phyloP scores from a whole-genome alignment of 2,329 filamentous ascomycete species.

The Chaetomiaceae sp. region DNA sequence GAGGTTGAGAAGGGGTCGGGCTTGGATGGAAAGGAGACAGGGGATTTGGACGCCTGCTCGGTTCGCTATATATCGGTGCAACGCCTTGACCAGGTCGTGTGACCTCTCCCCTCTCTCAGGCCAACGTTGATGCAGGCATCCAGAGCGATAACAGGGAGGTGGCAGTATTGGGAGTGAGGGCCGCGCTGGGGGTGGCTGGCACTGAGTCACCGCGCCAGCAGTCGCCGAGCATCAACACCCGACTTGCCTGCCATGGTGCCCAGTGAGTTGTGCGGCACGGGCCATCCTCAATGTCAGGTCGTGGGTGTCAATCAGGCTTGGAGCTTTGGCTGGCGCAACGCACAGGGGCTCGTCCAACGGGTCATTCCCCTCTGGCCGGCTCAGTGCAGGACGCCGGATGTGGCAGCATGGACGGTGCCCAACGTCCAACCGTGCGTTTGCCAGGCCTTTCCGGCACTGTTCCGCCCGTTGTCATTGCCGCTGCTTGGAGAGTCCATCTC shows the following conservation, averaged over 20 bases:
- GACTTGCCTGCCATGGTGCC: slow-evolving; percentile 5
- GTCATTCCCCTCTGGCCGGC: slow-evolving; percentile 10
- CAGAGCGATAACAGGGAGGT: slow-evolving; percentile 3
- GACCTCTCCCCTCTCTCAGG: slow-evolving; percentile 3
- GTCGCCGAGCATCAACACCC: slow-evolving; percentile 8
- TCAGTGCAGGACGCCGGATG: slow-evolving; percentile 17
- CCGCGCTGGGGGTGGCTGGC: slow-evolving; percentile 11
- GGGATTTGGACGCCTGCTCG: slow-evolving; percentile 1
- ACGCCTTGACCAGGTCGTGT: too few species aligned
- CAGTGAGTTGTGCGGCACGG: background rate
- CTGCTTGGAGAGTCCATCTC: background rate
- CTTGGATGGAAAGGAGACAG: too few species aligned
- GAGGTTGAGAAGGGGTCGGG: too few species aligned
- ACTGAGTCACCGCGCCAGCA: slow-evolving; percentile 18
- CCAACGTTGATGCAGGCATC: slow-evolving; percentile 4
- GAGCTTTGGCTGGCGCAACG: slow-evolving; percentile 1
- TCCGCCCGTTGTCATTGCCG: background rate
- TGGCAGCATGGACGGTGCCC: slow-evolving; percentile 15
- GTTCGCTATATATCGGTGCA: slow-evolving; percentile 13
- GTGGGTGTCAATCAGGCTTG: slow-evolving; percentile 22
- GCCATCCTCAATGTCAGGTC: slow-evolving; percentile 13
- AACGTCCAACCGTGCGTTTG: slow-evolving; percentile 8
- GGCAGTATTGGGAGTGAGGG: background rate
- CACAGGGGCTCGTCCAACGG: slow-evolving; percentile 1
- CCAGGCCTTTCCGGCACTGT: background rate